Evolutionary conservation across 148 eudicot genomes (phyloP).

Genomic region (Vaccinium vitisidaea): DNA sequence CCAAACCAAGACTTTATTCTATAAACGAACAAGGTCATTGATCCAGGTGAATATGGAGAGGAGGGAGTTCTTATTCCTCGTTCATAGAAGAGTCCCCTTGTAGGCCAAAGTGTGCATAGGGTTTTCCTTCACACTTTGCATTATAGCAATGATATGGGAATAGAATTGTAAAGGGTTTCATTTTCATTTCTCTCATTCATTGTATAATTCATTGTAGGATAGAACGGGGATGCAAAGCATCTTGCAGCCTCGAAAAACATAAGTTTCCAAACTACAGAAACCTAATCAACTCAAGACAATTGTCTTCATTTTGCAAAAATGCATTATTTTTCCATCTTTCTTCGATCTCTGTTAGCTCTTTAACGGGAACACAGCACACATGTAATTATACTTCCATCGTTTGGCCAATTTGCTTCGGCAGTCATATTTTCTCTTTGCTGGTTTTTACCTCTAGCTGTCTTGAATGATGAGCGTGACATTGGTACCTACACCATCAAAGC

Average conservation of each 20-base stretch:
- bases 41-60: too few species aligned
- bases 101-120: not conserved
- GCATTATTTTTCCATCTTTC: not conserved
- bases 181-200: not conserved
- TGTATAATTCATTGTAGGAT: not conserved
- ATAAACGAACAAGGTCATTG: not conserved
- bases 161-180: not conserved
- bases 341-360: conserved; percentile 1
- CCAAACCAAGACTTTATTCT: too few species aligned
- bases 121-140: not conserved
- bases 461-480: conserved; percentile 46
- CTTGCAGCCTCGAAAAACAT: not conserved
- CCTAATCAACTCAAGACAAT: not conserved
- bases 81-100: not conserved
- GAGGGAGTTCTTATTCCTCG: not conserved
- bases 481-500: conserved; percentile 51
- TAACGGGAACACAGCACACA: not conserved
- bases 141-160: conserved; percentile 15
- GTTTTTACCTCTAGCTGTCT: conserved; percentile 28
- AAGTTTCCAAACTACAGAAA: not conserved
- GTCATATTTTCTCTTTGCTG: not conserved
- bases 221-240: not conserved
- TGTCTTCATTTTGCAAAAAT: not conserved
- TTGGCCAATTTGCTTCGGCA: not conserved
- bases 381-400: not conserved